Conservation (phyloP, 345 rosid species). For the Eucalyptus rudis region DNA sequence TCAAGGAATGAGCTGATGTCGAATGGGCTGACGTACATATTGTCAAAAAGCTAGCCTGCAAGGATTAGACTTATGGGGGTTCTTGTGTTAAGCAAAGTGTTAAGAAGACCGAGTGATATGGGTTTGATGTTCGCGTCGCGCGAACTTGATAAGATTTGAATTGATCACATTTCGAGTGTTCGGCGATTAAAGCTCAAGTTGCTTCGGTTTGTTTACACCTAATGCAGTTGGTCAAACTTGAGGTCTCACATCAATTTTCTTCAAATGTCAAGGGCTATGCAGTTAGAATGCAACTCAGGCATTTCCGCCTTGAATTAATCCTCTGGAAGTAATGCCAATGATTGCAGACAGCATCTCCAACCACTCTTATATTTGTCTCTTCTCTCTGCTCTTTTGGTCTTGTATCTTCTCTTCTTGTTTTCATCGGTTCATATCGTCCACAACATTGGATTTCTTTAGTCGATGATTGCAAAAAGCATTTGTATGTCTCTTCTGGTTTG, state of each 20-base stretch:
- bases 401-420: background rate
- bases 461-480: background rate
- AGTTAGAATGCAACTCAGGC: background rate
- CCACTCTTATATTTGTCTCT: too few relatives aligned
- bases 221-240: background rate
- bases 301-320: background rate
- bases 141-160: background rate
- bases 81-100: background rate
- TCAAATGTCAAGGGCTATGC: background rate
- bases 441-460: background rate
- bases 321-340: background rate
- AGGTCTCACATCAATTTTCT: background rate
- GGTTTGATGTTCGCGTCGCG: background rate
- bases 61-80: background rate
- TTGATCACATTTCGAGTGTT: background rate
- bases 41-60: background rate
- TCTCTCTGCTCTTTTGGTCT: background rate
- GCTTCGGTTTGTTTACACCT: background rate
- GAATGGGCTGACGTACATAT: conserved; percentile 6
- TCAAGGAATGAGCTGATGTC: conserved; percentile 8
- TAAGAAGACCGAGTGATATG: background rate
- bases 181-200: background rate
- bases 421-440: background rate
- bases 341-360: background rate
- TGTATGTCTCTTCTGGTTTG: background rate